Evolutionary conservation across 805 yeast species (phyloP).

Genomic region (Schwanniomyces polymorphus): DNA sequence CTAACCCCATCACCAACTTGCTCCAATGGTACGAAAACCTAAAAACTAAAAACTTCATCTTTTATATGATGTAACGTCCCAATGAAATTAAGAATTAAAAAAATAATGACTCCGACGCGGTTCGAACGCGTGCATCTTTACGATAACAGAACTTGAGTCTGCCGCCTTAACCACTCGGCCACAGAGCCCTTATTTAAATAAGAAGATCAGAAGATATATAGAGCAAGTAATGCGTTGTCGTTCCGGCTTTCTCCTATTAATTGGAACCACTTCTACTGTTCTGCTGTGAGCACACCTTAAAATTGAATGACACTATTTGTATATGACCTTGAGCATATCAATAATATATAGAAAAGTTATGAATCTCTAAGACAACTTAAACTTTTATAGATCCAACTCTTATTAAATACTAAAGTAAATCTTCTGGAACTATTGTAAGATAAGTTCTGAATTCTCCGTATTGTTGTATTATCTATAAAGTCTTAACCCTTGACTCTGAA

Average conservation of each 20-base stretch:
- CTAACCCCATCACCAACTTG: too few species aligned
- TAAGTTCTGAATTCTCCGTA: background rate
- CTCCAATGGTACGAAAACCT: too few species aligned
- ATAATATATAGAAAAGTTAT: too few species aligned
- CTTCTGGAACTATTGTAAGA: background rate
- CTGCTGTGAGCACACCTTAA: background rate
- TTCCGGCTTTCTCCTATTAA: background rate
- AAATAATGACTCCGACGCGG: slow-evolving; percentile 13
- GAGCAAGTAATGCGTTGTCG: too few species aligned
- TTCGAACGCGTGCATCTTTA: slow-evolving; percentile 14
- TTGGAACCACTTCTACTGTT: background rate
- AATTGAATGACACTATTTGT: background rate
- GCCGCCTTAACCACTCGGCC: slow-evolving; percentile 15
- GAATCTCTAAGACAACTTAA: too few species aligned
- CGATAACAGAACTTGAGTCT: slow-evolving; percentile 14
- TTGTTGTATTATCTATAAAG: background rate
- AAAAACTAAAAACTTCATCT: too few species aligned
- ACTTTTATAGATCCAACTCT: too few species aligned
- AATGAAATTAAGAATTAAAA: background rate
- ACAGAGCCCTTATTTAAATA: slow-evolving; percentile 6
- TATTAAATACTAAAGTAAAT: background rate
- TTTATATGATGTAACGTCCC: too few species aligned
- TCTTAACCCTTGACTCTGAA: background rate
- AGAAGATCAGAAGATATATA: too few species aligned
- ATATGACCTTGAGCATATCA: background rate